Percentiles rank a stretch among this genome's conserved stretches.
Conservation (phyloP, 176 grass and related monocot genomes). For the Triticum timopheevii region DNA sequence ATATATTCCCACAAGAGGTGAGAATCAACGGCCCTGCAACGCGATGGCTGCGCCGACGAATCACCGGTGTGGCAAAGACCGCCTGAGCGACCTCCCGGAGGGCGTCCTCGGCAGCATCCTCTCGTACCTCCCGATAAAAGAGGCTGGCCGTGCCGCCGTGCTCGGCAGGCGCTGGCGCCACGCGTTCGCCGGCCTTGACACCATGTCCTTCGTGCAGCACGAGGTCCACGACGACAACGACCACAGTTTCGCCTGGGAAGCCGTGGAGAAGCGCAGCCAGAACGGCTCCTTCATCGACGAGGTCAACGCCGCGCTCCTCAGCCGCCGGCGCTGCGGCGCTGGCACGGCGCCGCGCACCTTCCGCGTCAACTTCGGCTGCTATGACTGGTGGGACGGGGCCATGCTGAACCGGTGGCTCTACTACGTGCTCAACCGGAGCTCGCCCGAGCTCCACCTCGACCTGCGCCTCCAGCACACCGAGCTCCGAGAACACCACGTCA, state of each 20-base stretch:
- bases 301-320: not conserved
- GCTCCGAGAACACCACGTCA: not conserved
- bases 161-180: not conserved
- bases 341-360: not conserved
- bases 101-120: not conserved
- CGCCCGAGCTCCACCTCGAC: slow-evolving; percentile 2
- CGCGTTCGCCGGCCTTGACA: not conserved
- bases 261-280: not conserved
- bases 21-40: not conserved
- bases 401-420: not conserved
- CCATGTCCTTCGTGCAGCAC: not conserved
- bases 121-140: not conserved
- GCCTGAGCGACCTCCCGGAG: not conserved
- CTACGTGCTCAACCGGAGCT: not conserved
- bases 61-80: not conserved
- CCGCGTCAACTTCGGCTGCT: not conserved
- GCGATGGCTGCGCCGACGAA: not conserved
- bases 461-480: not conserved
- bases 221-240: not conserved
- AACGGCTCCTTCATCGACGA: not conserved
- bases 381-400: not conserved
- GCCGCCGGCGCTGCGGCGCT: not conserved
- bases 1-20: too few species aligned
- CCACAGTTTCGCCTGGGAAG: not conserved
- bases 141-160: not conserved